phyloP scores from a whole-genome alignment of 202 grass and related monocot species.

The Carex arenaria region DNA sequence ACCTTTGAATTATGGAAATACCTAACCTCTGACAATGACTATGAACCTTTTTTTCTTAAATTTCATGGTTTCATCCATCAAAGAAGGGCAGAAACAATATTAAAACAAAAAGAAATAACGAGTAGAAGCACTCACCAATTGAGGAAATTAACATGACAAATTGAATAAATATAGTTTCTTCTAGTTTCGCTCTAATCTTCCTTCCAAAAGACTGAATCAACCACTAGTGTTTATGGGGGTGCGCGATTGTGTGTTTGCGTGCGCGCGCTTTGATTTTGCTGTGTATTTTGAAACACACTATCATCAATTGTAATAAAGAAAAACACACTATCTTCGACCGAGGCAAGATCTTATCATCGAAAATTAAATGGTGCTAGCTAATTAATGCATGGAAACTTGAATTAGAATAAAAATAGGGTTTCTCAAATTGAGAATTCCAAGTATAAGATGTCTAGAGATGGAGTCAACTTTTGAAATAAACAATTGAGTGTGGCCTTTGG shows the following conservation, averaged over 20 bases:
- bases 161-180: neutral
- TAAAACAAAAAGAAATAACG: neutral
- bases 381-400: slow-evolving; percentile 21
- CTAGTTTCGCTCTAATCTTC: neutral
- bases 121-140: neutral
- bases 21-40: too few species aligned
- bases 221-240: neutral
- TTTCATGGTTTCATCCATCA: neutral
- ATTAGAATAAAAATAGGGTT: slow-evolving; percentile 21
- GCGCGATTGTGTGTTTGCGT: neutral
- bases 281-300: slow-evolving; percentile 6
- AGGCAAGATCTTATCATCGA: slow-evolving; percentile 40
- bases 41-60: neutral
- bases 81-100: neutral
- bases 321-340: neutral
- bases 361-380: slow-evolving; percentile 9
- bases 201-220: neutral
- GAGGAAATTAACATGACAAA: neutral
- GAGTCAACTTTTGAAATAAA: slow-evolving; percentile 47
- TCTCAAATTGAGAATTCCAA: slow-evolving; percentile 39
- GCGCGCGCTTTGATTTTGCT: neutral
- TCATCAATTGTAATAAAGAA: slow-evolving; percentile 10
- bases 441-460: slow-evolving; percentile 28
- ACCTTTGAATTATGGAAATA: too few species aligned
- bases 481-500: slow-evolving; percentile 14